A percentile compares a stretch with the other conserved stretches of the same genome.
Evolutionary conservation across 192 early-diverging fungal species (phyloP).

Genomic region (Coemansia sp.): DNA sequence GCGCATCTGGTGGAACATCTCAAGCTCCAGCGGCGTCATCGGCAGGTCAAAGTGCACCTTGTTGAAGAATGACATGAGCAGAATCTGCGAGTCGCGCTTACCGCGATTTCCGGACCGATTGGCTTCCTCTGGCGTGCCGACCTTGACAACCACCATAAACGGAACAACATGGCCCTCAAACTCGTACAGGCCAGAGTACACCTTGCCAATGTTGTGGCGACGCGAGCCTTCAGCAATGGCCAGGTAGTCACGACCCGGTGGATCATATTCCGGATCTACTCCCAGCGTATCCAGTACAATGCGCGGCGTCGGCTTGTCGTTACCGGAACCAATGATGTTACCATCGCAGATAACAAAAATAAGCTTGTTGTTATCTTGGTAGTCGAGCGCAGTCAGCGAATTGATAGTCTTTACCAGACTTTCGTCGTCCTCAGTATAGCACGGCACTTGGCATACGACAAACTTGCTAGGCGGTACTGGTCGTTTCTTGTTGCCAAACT

Average conservation of each 20-base stretch:
- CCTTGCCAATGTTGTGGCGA: constrained; percentile 93
- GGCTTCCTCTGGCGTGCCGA: constrained; percentile 84
- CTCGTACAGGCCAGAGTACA: constrained; percentile 96
- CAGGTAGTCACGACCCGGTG: constrained; percentile 76
- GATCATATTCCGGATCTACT: constrained; percentile 75
- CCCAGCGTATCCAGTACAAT: constrained; percentile 88
- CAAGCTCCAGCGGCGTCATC: constrained; percentile 91
- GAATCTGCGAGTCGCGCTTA: constrained; percentile 97
- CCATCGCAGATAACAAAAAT: constrained; percentile 85
- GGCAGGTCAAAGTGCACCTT: constrained; percentile 89
- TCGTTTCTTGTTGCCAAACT: constrained; percentile 64
- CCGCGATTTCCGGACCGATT: constrained; percentile 92
- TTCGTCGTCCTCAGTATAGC: constrained; percentile 91
- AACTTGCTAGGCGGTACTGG: constrained; percentile 90
- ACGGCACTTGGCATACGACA: constrained; percentile 92
- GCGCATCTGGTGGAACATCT: constrained; percentile 97
- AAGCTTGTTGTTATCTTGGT: constrained; percentile 87
- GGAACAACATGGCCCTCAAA: constrained; percentile 87
- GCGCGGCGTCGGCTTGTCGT: constrained; percentile 87
- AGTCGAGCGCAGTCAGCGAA: constrained; percentile 70
- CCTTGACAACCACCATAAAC: constrained; percentile 94
- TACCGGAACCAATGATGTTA: constrained; percentile 90
- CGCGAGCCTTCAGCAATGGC: constrained; percentile 90
- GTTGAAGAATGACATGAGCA: constrained; percentile 94
- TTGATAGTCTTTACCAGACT: constrained; percentile 79